Evolutionary conservation across 2,329 filamentous ascomycete genomes (phyloP), one percentile per base, ranked within the genome.

Genomic region (Xylaria sp.): DNA sequence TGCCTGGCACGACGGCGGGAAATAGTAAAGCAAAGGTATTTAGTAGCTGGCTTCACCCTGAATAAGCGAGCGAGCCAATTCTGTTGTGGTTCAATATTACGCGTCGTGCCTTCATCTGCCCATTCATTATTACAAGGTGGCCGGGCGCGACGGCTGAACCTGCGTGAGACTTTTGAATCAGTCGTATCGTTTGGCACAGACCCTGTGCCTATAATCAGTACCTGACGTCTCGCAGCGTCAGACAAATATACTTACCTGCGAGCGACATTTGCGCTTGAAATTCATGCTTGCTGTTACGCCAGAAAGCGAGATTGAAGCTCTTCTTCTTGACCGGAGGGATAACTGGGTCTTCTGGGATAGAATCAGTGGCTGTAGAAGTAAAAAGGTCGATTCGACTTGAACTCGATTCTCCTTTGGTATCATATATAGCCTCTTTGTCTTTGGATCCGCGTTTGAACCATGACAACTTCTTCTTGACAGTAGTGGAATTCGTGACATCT

Each of bases 1-100:
- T 92, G 91, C 52, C 94, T 89, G 52, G 91, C 92, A 68, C 90
- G 88, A n/a, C 86, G 86, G 74, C 91, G 91, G 5, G 91, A 89
- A 28, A 94, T 86, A 3, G 86, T 86, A 78, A 98, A 90, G 78
- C 94, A 96, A 18, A 98, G 81, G 33, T 92, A 86, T 71, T 89
- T 89, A 18, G 85, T 91, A 0, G 91, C 92, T 1, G 95, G 95
- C 79, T 96, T 97, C 77, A 98, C 91, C 64, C 94, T 90, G 83
- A 98, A 93, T 55, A 98, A 89, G 18, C 93, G 92, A 36, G 93
- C 91, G 62, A 98, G 88, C 94, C 95, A 98, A 74, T 92, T 97
- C 76, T 94, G 90, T 77, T 90, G 91, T 36, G 89, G 86, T 70
- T 89, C 90, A 75, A 88, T 92, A 80, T 86, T 86, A 66, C 86